Percentiles rank a stretch among this genome's conserved stretches.
Evolutionary conservation across 1,139 yeast species (phyloP).

Genomic region (Blastobotrys serpentis): DNA sequence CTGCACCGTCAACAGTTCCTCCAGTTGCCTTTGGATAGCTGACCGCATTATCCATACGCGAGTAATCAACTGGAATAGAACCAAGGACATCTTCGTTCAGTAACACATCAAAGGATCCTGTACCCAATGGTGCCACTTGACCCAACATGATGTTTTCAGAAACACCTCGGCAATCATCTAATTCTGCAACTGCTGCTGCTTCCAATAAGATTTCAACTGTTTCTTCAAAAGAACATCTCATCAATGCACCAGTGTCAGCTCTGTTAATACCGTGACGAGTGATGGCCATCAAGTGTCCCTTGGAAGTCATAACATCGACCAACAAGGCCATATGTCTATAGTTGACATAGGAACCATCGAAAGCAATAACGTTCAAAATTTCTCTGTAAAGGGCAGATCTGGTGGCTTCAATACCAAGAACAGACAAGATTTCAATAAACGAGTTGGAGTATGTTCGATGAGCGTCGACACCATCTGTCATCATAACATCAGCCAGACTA

Average conservation of each 20-base stretch:
- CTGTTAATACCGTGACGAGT: constrained; percentile 99
- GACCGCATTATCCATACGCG: constrained; percentile 25
- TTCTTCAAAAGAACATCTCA: constrained; percentile 99
- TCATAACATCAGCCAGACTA: constrained; percentile 91
- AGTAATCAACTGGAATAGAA: constrained; percentile 53
- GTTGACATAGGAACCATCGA: constrained; percentile 98
- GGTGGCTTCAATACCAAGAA: constrained; percentile 97
- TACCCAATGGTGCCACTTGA: constrained; percentile 98
- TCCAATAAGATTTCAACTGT: constrained; percentile 96
- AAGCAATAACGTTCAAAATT: constrained; percentile 94
- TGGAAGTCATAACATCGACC: constrained; percentile 97
- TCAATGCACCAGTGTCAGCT: constrained; percentile 96
- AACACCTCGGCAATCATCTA: constrained; percentile 98
- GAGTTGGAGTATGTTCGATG: constrained; percentile 90
- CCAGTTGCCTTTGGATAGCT: constrained; percentile 43
- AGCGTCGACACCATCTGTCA: constrained; percentile 92
- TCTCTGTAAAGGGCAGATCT: constrained; percentile 91
- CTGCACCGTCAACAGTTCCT: constrained; percentile 52
- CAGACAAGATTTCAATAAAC: constrained; percentile 91
- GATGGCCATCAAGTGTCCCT: constrained; percentile 98
- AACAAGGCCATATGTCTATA: constrained; percentile 97
- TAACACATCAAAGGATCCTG: constrained; percentile 96
- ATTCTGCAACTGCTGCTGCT: constrained; percentile 97
- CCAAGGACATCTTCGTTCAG: constrained; percentile 88
- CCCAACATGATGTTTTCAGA: constrained; percentile 98